Base-by-base conservation (phyloP, 306 rosid genomes). In the Gillenia trifoliata region DNA sequence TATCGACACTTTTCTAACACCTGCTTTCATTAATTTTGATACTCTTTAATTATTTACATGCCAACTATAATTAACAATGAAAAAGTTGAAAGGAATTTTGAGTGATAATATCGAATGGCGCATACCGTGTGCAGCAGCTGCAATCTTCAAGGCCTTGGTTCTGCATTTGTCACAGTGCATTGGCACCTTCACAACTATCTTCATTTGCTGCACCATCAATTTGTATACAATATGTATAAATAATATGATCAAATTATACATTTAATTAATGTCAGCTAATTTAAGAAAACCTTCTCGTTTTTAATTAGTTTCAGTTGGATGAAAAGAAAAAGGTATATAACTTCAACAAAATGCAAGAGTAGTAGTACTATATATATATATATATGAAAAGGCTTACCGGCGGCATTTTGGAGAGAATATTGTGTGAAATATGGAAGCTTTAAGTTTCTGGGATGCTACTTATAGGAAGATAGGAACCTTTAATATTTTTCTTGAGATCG, bases 141-240 rank as follows among this genome's bases (percentile, higher is more conserved):
- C 87, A 52, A 78, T 80, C 68, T 76, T 75, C 76, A 86, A 64
- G 80, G 80, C 85, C 67, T 75, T 80, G 45, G 64, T 72, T 61
- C 85, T 73, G 79, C 75, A 66, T 81, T 76, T 83, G 4, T 76
- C 76, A 38, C 59, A 60, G 64, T 25, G 11, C 66, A 76, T 1
- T 6, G 11, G 34, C 25, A 78, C 83, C 73, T 66, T 78, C 38
- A 86, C 66, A 7, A 78, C 64, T 3, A 81, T 81, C 67, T 81
- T 45, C 50, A 15, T 81, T 60, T 73, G 78, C 89, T 83, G 72
- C 82, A 68, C 34, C 26, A 6, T 8, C 11, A 55, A 20, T 55
- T 62, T 62, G 15, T 62, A 31, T 19, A 62, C 15, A 57, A 26
- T 4, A 25, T 10, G 12, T 22, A 57, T 11, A 57, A 57, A 23